Conservation (phyloP, 2,329 filamentous ascomycete species). For the Fusarium euwallaceae region DNA sequence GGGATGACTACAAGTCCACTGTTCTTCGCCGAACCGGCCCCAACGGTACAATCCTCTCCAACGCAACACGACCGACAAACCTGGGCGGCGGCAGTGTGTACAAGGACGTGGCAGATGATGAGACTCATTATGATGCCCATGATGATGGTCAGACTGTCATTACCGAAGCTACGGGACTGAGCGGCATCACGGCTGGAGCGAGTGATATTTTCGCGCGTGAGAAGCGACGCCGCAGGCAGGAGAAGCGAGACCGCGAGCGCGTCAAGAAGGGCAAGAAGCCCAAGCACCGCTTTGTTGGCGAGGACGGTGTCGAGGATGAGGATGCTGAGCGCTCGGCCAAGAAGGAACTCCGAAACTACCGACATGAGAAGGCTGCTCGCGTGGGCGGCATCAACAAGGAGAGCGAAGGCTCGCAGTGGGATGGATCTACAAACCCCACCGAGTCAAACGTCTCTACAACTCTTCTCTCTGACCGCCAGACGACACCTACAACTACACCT, state of each 20-base stretch:
- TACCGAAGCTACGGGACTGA: slow-evolving; percentile 61
- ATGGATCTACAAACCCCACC: slow-evolving; percentile 78
- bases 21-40: slow-evolving; percentile 90
- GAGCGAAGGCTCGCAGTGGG: slow-evolving; percentile 83
- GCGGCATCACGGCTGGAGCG: slow-evolving; percentile 69
- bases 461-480: slow-evolving; percentile 69
- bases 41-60: slow-evolving; percentile 86
- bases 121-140: slow-evolving; percentile 48
- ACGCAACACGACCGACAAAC: slow-evolving; percentile 84
- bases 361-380: slow-evolving; percentile 85
- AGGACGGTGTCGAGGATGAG: slow-evolving; percentile 74
- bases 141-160: slow-evolving; percentile 61
- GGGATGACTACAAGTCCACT: slow-evolving; percentile 98
- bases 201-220: slow-evolving; percentile 69
- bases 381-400: slow-evolving; percentile 91
- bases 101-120: slow-evolving; percentile 74
- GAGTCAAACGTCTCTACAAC: slow-evolving; percentile 74
- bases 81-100: slow-evolving; percentile 91
- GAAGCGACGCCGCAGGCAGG: slow-evolving; percentile 66
- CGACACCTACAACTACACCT: slow-evolving; percentile 68
- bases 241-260: slow-evolving; percentile 59
- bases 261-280: slow-evolving; percentile 60
- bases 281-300: slow-evolving; percentile 61
- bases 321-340: slow-evolving; percentile 73
- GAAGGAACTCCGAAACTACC: slow-evolving; percentile 83